Base-by-base conservation (phyloP, 2,329 filamentous ascomycete species). In the Colletotrichum coccodes region DNA sequence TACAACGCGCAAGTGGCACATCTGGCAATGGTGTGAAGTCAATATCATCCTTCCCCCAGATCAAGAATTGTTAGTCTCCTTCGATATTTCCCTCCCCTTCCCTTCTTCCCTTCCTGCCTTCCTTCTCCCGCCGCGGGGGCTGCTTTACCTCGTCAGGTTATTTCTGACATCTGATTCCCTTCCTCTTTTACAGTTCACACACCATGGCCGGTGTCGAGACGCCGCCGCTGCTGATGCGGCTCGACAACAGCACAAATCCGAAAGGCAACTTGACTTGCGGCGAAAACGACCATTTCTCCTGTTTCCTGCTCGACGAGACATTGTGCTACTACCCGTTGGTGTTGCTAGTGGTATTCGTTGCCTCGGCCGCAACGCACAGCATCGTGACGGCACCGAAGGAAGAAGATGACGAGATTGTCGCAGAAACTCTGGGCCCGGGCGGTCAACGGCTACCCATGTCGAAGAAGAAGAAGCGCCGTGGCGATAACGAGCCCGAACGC, bases 401-500 rank as follows among this genome's bases (percentile, higher is more conserved):
- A 65, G 85, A 86, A 42, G 70, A 60, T 4, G 81, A 84, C 71
- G 75, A 83, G 40, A 76, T 83, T 26, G 78, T 79, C 60, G 86
- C 84, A 26, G 84, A 79, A 36, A 80, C 88, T 72, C 90, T 86
- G 60, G 95, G 95, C n/a, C 94, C 95, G 1, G 95, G 94, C 64
- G 95, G 95, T 73, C 95, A 97, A 79, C 94, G 94, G 38, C 84
- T 98, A 61, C 94, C 94, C n/a, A 78, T 84, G 57, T 88, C 85
- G 68, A 92, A 90, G 77, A 89, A 84, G 66, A 84, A 83, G 77
- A 81, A 84, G 81, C 78, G 86, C 77, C 77, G 68, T 36, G 62
- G 49, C 47, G 60, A 63, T 28, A 65, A 69, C 11, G 58, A 72
- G 21, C 80, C 79, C 72, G 83, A 81, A 75, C 75, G 54, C 62